Conservation (phyloP, 108 stramenopile species). For the Cyclotella sp. region DNA sequence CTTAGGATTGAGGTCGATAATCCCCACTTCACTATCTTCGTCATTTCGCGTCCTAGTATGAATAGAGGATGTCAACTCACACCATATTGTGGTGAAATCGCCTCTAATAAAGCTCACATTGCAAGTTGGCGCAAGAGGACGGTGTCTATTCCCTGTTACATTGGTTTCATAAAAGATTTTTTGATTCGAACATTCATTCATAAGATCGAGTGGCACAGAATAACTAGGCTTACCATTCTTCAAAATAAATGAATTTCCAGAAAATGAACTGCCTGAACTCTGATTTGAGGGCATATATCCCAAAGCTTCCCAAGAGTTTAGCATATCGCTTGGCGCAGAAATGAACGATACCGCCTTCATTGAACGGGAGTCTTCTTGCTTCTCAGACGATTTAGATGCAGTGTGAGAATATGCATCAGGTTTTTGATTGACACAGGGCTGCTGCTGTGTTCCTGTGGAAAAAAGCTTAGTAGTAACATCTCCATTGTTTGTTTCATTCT, state of each 20-base stretch:
- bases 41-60: conserved; percentile 58
- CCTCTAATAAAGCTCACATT: conserved; percentile 75
- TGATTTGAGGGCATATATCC: conserved; percentile 82
- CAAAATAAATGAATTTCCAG: conserved; percentile 22
- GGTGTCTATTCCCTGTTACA: conserved; percentile 44
- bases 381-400: conserved; percentile 17
- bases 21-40: conserved; percentile 42
- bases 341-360: conserved; percentile 57
- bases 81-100: conserved; percentile 85
- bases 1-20: conserved; percentile 7
- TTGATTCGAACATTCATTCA: background rate
- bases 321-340: background rate
- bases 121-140: conserved; percentile 77
- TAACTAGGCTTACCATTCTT: background rate
- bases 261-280: conserved; percentile 61
- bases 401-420: background rate
- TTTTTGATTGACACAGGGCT: background rate
- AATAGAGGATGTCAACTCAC: conserved; percentile 87
- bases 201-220: background rate
- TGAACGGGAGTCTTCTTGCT: conserved; percentile 61
- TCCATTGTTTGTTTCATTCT: background rate
- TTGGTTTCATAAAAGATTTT: background rate
- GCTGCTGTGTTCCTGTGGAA: background rate
- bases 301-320: conserved; percentile 75
- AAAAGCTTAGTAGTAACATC: background rate